phyloP scores from a whole-genome alignment of 2,329 filamentous ascomycete genomes.

The Fusarium nelsonii region DNA sequence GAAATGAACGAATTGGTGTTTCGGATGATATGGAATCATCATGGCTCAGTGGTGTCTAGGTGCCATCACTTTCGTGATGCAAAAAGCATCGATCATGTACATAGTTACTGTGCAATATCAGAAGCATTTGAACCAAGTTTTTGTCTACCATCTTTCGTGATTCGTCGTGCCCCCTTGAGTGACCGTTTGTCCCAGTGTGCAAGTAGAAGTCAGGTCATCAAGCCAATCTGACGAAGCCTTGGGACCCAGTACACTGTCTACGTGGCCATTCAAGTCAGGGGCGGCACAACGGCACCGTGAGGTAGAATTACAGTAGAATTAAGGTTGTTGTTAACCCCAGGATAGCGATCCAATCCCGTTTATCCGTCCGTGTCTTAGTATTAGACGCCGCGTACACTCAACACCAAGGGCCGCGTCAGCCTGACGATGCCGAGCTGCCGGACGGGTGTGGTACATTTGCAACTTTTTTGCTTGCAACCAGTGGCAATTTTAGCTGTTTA shows the following conservation, averaged over 20 bases:
- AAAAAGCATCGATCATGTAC: slow-evolving; percentile 27
- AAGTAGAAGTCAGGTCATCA: neutral
- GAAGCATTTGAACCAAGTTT: slow-evolving; percentile 24
- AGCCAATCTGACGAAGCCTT: neutral
- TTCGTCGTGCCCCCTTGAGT: slow-evolving; percentile 7
- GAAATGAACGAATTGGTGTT: slow-evolving; percentile 39
- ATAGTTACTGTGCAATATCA: slow-evolving; percentile 38
- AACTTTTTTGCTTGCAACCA: neutral
- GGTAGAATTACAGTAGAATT: slow-evolving; percentile 17
- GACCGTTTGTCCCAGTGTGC: slow-evolving; percentile 17
- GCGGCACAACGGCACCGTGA: slow-evolving; percentile 19
- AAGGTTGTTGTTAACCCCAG: slow-evolving; percentile 20
- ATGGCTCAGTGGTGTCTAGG: slow-evolving; percentile 31
- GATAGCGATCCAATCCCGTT: slow-evolving; percentile 16
- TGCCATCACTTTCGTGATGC: slow-evolving; percentile 14
- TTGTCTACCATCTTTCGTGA: neutral
- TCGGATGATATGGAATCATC: slow-evolving; percentile 20
- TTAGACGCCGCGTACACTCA: slow-evolving; percentile 27
- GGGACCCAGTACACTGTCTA: slow-evolving; percentile 6
- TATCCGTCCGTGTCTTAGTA: slow-evolving; percentile 14
- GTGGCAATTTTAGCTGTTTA: neutral
- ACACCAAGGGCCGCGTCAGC: slow-evolving; percentile 44
- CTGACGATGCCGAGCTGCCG: slow-evolving; percentile 36
- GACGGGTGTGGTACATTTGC: slow-evolving; percentile 18
- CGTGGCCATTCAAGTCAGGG: slow-evolving; percentile 13